Conservation (phyloP, 345 rosid genomes). For the Lagerstroemia speciosa region DNA sequence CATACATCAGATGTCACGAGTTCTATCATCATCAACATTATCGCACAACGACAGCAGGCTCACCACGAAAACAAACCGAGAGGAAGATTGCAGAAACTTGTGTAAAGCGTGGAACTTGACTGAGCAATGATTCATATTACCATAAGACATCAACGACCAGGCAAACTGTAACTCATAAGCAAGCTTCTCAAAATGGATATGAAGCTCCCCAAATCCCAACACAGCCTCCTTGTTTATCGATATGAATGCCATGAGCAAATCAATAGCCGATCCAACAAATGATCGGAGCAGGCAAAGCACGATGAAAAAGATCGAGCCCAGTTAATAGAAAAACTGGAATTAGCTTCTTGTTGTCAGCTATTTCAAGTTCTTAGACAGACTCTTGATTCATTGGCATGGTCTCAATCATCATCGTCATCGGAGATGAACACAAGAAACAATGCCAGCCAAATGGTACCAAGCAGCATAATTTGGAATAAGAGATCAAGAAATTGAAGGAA, state of each 20-base stretch:
- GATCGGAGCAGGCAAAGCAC: not conserved
- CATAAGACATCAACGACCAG: not conserved
- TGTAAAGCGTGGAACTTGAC: not conserved
- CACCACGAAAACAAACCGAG: too few species aligned
- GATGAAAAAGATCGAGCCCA: not conserved
- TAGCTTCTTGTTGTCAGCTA: not conserved
- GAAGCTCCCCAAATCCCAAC: not conserved
- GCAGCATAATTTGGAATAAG: not conserved
- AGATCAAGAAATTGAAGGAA: not conserved
- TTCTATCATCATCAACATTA: not conserved
- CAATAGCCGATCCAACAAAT: not conserved
- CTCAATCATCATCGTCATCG: not conserved
- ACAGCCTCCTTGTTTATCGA: not conserved
- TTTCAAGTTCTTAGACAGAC: not conserved
- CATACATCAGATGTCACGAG: not conserved
- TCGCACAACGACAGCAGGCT: not conserved
- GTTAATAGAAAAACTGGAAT: not conserved
- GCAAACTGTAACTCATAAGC: not conserved
- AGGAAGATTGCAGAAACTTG: too few species aligned
- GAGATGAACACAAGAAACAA: not conserved
- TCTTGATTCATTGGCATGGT: not conserved
- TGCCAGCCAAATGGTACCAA: conserved; percentile 10
- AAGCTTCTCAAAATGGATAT: not conserved
- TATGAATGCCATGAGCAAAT: not conserved
- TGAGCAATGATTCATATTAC: not conserved